These are phyloP conservation scores for Colletotrichum coccodes DNA, from an alignment of 2,329 filamentous ascomycete species.

Conservation along the genomic window DNA sequence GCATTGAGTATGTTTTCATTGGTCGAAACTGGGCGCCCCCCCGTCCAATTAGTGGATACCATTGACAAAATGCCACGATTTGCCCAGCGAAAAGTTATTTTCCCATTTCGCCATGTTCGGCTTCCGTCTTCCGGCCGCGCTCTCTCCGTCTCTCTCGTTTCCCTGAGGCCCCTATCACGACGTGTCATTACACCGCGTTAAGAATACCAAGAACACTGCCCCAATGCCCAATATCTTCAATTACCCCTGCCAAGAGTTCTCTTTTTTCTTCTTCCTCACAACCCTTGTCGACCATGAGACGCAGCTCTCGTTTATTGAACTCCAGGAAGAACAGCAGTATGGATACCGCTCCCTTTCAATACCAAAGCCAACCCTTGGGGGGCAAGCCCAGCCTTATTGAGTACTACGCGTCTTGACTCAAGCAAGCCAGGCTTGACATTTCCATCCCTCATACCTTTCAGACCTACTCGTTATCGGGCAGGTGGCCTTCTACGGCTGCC, in stretches of 20 bases:
- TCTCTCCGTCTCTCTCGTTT: neutral
- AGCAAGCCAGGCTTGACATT: neutral
- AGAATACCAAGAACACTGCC: conserved; percentile 2
- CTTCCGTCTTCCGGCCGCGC: neutral
- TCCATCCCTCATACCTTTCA: neutral
- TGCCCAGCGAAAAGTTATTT: neutral
- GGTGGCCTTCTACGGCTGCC: no score
- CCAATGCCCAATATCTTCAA: neutral
- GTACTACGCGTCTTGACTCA: conserved; percentile 2
- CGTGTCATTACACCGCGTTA: neutral
- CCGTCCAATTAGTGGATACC: neutral
- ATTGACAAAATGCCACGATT: conserved; percentile 17
- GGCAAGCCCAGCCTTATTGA: neutral
- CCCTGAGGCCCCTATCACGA: no score
- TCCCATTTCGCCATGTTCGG: neutral
- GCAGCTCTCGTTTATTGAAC: neutral
- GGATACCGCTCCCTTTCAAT: neutral
- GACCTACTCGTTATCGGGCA: no score
- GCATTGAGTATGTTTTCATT: conserved; percentile 22
- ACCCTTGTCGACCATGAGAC: neutral
- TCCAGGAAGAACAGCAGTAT: neutral
- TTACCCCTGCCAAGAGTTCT: conserved; percentile 18
- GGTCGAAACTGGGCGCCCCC: neutral
- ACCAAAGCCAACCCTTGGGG: neutral
- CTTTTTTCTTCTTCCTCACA: neutral